Evolutionary conservation across 805 yeast species (phyloP), one percentile per base, ranked within the genome.

Genomic region (Teunomyces lycoperdinae): DNA sequence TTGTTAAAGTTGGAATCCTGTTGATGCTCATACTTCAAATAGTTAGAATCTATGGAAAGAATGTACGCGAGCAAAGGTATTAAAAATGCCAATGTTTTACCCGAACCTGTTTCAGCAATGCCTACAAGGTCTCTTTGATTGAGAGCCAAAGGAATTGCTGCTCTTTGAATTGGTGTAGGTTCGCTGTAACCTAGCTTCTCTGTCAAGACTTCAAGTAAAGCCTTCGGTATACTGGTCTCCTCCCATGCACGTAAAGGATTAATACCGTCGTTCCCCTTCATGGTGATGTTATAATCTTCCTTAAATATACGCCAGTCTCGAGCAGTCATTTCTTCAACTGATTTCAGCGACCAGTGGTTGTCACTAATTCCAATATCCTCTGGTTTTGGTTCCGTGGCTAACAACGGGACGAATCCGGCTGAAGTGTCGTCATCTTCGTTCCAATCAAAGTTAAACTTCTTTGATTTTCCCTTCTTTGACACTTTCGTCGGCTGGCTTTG

Each of bases 101-200:
- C 99, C 1, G 96, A 87, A 9, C 99, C 99, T 0, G 99, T 92
- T 55, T 90, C 90, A 0, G 98, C 97, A n/a, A 91, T 79, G 10
- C 96, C 98, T 16, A 91, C 74, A 2, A 88, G 72, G 62, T 92
- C 97, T 20, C 80, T 66, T 3, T 76, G 70, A 0, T 70, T 62
- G 17, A 84, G 57, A 0, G 85, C 84, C 24, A 84, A 68, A 0
- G 97, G 97, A 4, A 92, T 81, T 0, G 97, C 78, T 0, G 95
- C 94, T 52, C 97, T 70, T 63, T 92, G 99, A 49, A 94, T 86
- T 0, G 98, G 94, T 0, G 97, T 87, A 3, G 98, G 98, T 7
- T 79, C 80, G 1, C 55, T 51, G 58, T 80, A 90, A 0, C 78
- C 75, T 20, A 79, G 58, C 5, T 68, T 58, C 2, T 52, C 44